Evolutionary conservation across 345 rosid species (phyloP), one percentile per base, ranked within the genome.

Genomic region (Rhodamnia argentea): DNA sequence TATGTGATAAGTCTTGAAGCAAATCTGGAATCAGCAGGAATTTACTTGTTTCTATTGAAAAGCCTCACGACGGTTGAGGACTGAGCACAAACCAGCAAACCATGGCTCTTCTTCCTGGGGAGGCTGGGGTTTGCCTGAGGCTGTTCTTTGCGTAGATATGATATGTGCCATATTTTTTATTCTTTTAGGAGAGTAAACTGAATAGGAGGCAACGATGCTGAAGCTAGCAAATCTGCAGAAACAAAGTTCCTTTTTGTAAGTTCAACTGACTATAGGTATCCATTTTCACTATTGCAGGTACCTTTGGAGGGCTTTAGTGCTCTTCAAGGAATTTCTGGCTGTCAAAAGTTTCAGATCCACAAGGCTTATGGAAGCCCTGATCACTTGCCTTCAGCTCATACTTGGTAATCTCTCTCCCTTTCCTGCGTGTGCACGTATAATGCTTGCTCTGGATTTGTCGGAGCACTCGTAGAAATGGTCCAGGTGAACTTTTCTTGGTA

Each of bases 271-370:
- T 70, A 37, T 70, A 37, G 76, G 24, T 37, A 70, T 32, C 40
- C 78, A 70, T 70, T 52, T 32, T 44, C 1, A 83, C 50, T 42
- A 64, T 76, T 82, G 82, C 92, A 97, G 99, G 99, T 97, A 82
- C 99, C 99, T 53, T 87, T 97, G 86, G 99, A 97, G 92, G 99
- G 99, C 62, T 97, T 95, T 88, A 94, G 95, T 83, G 98, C 99
- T 13, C 99, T 97, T 62, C 99, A 96, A 90, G 99, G 99, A 84
- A 97, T 97, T 83, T 97, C 99, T 47, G 99, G 99, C 16, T 89
- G 96, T 2, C 99, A 97, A 85, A 97, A 95, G 92, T 97, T 97
- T 85, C 99, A 97, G 90, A 97, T 96, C 90, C 99, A 97, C 96
- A 97, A 94, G 88, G 99, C 99, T 26, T 97, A 97, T 84, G 99